A percentile compares a stretch with the other conserved stretches of the same genome.
Conservation (phyloP, 2,329 filamentous ascomycete species). For the Achaetomium macrosporum region DNA sequence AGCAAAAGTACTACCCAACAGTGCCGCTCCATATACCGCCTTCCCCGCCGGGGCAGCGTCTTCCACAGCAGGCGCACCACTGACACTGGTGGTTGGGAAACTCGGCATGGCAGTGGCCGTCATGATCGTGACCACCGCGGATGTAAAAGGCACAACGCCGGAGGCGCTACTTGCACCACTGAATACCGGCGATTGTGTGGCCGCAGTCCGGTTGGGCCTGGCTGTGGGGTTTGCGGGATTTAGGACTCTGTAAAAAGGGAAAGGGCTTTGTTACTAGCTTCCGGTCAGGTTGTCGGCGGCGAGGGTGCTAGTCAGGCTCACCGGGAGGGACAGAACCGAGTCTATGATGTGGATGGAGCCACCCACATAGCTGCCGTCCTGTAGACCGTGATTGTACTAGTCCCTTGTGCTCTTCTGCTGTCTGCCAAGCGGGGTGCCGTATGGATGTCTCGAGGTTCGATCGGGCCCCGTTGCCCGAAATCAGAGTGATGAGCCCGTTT, state of each 20-base stretch:
- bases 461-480: conserved; percentile 45
- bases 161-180: conserved; percentile 42
- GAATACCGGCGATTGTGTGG: conserved; percentile 48
- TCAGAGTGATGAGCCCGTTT: conserved; percentile 42
- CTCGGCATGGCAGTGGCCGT: conserved; percentile 22
- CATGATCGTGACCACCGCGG: conserved; percentile 32
- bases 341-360: conserved; percentile 51
- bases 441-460: conserved; percentile 45
- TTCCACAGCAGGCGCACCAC: conserved; percentile 28
- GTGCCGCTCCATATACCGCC: conserved; percentile 39
- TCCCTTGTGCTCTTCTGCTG: not conserved
- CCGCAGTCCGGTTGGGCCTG: conserved; percentile 36
- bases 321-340: conserved; percentile 41
- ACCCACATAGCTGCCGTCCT: conserved; percentile 49
- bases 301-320: conserved; percentile 37
- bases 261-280: conserved; percentile 3
- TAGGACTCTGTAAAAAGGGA: conserved; percentile 46
- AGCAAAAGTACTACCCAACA: conserved; percentile 41
- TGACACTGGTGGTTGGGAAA: conserved; percentile 12
- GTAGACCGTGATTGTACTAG: not conserved
- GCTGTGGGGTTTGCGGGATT: conserved; percentile 48
- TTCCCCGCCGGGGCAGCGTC: conserved; percentile 30
- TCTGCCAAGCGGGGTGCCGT: conserved; percentile 23
- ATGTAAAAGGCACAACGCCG: conserved; percentile 49
- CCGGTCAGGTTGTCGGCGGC: conserved; percentile 40